Evolutionary conservation across 2,329 filamentous ascomycete species (phyloP), one percentile per base, ranked within the genome.

Genomic region (Cladophialophora exuberans): DNA sequence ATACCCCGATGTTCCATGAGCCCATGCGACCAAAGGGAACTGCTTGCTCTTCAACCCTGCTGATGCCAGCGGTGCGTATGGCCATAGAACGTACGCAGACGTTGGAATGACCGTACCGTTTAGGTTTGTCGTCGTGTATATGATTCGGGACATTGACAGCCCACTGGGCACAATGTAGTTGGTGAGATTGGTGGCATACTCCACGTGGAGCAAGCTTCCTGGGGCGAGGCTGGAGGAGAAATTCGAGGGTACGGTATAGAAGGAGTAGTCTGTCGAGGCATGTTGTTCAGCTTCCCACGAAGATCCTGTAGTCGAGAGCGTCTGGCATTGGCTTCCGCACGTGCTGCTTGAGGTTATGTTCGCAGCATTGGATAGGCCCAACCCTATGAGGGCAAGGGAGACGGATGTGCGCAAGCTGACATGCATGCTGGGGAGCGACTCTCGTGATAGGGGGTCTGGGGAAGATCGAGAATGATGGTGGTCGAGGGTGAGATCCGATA

Each of bases 11-110:
- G 76, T 76, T 3, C 76, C 76, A 54, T 79, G 77, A 1, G 71
- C 67, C 75, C 75, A 79, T 10, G 71, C 62, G 0, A 78, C 71
- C 6, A 73, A 59, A 1, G 70, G 72, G 61, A 18, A 59, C 15
- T 45, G 39, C n/a, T 26, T 9, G 20, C 26, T 42, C 39, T 45
- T 45, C 44, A 45, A 20, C 33, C 46, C 54, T 30, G 57, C 36
- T 6, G 53, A 31, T n/a, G 44, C 42, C 45, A 46, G 39, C 23
- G 72, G 38, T n/a, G 20, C 18, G 65, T 68, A 81, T 0, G 79
- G 79, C 76, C 77, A 81, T 1, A 82, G 71, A 10, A 82, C 66
- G 62, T 72, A 80, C 1, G 72, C 79, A 1, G 78, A 79, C 6
- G 76, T 73, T 1, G 79, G 79, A 1, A 81, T 64, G 0, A 70